Percentiles rank a stretch among this genome's conserved stretches.
These are phyloP conservation scores for Colletotrichum gloeosporioides DNA, from an alignment of 2,329 filamentous ascomycete species.

Conservation along the genomic window DNA sequence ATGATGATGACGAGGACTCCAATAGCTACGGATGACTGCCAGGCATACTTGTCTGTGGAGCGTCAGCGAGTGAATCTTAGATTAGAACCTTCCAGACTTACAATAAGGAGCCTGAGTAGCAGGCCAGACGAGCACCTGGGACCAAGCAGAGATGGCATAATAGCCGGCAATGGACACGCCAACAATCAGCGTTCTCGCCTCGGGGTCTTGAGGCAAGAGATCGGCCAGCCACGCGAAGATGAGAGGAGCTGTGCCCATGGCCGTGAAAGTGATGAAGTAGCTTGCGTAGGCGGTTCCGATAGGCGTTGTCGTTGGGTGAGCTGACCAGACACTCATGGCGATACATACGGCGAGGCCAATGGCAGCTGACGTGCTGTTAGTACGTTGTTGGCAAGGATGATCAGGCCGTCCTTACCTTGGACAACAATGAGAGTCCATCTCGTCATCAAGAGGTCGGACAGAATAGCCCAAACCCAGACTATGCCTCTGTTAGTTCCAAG, in stretches of 20 bases:
- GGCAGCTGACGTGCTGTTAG: constrained; percentile 27
- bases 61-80: neutral
- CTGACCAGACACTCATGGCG: constrained; percentile 60
- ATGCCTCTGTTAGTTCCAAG: neutral
- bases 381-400: neutral
- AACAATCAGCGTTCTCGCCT: constrained; percentile 52
- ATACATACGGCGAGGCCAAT: constrained; percentile 54
- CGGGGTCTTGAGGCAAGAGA: constrained; percentile 51
- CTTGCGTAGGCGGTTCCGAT: constrained; percentile 54
- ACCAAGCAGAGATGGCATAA: constrained; percentile 57
- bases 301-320: constrained; percentile 44
- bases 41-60: constrained; percentile 45
- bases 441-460: constrained; percentile 54
- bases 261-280: constrained; percentile 55
- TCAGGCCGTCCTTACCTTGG: constrained; percentile 38
- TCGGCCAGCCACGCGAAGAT: constrained; percentile 60
- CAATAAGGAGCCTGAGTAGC: constrained; percentile 55
- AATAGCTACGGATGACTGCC: constrained; percentile 51
- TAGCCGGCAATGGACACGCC: constrained; percentile 54
- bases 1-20: constrained; percentile 50
- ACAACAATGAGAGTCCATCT: constrained; percentile 55
- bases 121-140: constrained; percentile 57
- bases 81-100: constrained; percentile 24
- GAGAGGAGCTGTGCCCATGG: constrained; percentile 54
- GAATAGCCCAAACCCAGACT: constrained; percentile 60